phyloP scores from a whole-genome alignment of 352 stramenopile genomes.

The Globisporangium spinosum region DNA sequence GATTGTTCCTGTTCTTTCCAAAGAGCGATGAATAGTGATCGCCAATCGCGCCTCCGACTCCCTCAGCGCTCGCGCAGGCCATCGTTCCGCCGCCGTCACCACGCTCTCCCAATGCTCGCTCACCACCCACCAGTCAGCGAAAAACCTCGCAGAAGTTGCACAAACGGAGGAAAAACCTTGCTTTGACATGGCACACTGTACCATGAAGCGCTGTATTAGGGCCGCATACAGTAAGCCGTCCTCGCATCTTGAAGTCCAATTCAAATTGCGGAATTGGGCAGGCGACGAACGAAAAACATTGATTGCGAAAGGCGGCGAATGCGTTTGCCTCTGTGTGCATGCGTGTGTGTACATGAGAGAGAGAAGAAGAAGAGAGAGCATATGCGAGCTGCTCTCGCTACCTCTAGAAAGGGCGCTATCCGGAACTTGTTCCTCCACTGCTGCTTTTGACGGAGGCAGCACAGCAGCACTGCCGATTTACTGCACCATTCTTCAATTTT shows the following conservation, averaged over 20 bases:
- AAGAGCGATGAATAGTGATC: conserved; percentile 56
- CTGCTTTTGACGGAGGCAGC: not conserved
- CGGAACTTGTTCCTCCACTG: not conserved
- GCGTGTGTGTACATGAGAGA: not conserved
- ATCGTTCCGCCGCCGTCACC: not conserved
- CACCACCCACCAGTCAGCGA: conserved; percentile 9
- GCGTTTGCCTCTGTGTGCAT: not conserved
- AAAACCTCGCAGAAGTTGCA: conserved; percentile 8
- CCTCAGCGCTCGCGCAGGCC: not conserved
- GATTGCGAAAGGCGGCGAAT: conserved; percentile 2
- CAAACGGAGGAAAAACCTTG: not conserved
- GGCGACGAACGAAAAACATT: not conserved
- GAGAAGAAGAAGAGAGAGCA: no score
- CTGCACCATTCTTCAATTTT: conserved; percentile 4
- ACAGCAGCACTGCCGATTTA: not conserved
- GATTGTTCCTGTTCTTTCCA: conserved; percentile 43
- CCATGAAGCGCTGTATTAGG: not conserved
- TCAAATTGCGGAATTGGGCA: not conserved
- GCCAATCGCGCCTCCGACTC: not conserved
- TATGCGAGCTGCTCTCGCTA: not conserved
- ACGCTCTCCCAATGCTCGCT: not conserved
- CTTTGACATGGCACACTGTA: not conserved
- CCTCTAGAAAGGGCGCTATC: conserved; percentile 1
- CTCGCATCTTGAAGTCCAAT: not conserved
- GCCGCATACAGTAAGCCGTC: not conserved